Evolutionary conservation across 2,329 filamentous ascomycete genomes (phyloP).

Genomic region (Esteya vermicola): DNA sequence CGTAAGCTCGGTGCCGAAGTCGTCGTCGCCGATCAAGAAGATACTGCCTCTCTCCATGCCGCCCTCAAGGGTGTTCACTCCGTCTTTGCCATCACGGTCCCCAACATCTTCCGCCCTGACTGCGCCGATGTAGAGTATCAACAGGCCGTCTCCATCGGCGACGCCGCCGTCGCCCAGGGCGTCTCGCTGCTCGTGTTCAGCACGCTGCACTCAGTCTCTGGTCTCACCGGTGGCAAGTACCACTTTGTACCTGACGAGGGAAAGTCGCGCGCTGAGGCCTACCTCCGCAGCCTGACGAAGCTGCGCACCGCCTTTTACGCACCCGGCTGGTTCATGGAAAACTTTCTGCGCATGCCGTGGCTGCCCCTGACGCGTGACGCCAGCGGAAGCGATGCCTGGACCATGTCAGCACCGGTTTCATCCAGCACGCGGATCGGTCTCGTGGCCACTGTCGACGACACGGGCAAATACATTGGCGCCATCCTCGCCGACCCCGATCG

Average conservation of each 20-base stretch:
- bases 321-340: conserved; percentile 41
- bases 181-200: conserved; percentile 37
- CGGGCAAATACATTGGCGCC: conserved; percentile 23
- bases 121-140: conserved; percentile 20
- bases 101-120: conserved; percentile 7
- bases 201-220: conserved; percentile 42
- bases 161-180: conserved; percentile 27
- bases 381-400: conserved; percentile 9
- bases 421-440: conserved; percentile 21
- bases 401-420: conserved; percentile 15
- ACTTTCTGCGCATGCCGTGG: conserved; percentile 17
- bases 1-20: too few species aligned
- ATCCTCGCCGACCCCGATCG: conserved; percentile 13
- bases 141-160: conserved; percentile 30
- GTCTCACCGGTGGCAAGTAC: conserved; percentile 40
- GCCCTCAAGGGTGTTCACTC: conserved; percentile 19
- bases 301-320: conserved; percentile 37
- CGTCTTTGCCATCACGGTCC: conserved; percentile 21
- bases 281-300: conserved; percentile 33
- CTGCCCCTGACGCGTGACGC: conserved; percentile 14
- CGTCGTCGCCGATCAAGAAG: conserved; percentile 12
- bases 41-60: conserved; percentile 24
- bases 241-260: conserved; percentile 33
- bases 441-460: conserved; percentile 23
- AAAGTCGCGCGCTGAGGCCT: conserved; percentile 41